These are phyloP conservation scores for Candida pseudoviswanathii DNA, from an alignment of 1,139 yeast genomes.

Conservation along the genomic window DNA sequence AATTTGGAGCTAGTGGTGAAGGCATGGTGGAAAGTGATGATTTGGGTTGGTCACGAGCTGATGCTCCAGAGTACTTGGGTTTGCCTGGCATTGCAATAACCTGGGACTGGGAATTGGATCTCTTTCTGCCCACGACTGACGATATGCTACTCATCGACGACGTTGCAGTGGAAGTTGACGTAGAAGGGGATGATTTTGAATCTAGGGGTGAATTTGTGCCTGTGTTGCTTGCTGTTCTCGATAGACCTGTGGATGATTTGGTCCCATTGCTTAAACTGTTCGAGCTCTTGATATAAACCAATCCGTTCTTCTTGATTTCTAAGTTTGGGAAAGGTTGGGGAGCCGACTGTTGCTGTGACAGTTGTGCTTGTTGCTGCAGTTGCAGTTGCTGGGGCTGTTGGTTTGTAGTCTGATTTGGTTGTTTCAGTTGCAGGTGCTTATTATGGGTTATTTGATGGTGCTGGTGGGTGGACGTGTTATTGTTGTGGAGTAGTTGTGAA, in stretches of 20 bases:
- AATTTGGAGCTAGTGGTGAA: constrained; percentile 5
- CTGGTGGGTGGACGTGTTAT: constrained; percentile 3
- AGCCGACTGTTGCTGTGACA: neutral
- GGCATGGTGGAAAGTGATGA: constrained; percentile 9
- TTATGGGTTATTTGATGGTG: neutral
- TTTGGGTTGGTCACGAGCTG: constrained; percentile 5
- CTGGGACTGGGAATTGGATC: constrained; percentile 46
- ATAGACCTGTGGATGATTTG: constrained; percentile 1
- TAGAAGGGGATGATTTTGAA: neutral
- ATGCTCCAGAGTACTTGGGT: constrained; percentile 7
- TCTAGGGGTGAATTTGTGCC: constrained; percentile 2
- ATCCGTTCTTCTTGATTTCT: constrained; percentile 13
- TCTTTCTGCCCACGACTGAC: constrained; percentile 22
- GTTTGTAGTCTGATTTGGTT: neutral
- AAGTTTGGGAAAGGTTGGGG: constrained; percentile 15
- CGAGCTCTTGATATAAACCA: constrained; percentile 12
- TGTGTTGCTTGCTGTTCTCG: constrained; percentile 4
- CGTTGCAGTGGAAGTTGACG: neutral
- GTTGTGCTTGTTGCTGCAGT: constrained; percentile 2
- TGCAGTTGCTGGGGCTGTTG: constrained; percentile 1
- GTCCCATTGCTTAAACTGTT: constrained; percentile 2
- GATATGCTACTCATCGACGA: neutral
- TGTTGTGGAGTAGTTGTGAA: constrained; percentile 6
- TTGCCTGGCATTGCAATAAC: constrained; percentile 21
- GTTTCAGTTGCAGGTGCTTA: constrained; percentile 3